phyloP scores from a whole-genome alignment of 2,329 filamentous ascomycete genomes.

The Colletotrichum gigasporum region DNA sequence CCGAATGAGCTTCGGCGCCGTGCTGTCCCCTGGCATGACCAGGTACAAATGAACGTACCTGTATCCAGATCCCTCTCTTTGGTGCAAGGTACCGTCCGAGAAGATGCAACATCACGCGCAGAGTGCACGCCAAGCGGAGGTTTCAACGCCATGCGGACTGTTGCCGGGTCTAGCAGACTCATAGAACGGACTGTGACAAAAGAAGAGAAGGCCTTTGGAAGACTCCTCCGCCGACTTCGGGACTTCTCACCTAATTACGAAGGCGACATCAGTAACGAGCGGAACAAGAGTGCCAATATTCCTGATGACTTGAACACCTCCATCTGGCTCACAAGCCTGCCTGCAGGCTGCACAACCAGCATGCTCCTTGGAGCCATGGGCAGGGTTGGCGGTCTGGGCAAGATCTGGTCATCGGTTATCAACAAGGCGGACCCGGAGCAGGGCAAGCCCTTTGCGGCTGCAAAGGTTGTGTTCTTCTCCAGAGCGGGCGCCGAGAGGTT shows the following conservation, averaged over 20 bases:
- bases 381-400: neutral
- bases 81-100: no score
- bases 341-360: neutral
- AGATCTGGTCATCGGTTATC: constrained; percentile 1
- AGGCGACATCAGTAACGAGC: neutral
- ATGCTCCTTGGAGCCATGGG: neutral
- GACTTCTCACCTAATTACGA: neutral
- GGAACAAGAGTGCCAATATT: neutral
- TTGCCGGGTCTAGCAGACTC: neutral
- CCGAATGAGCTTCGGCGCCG: neutral
- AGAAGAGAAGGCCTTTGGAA: neutral
- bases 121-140: neutral
- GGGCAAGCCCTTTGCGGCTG: neutral
- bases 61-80: neutral
- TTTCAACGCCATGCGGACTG: neutral
- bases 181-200: neutral
- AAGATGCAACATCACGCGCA: neutral
- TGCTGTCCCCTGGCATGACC: neutral
- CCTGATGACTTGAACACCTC: neutral
- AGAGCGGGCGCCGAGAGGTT: neutral
- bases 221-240: neutral
- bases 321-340: neutral
- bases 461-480: constrained; percentile 13
- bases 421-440: neutral
- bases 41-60: neutral